These are phyloP conservation scores for Hortaea werneckii DNA, from an alignment of 2,329 filamentous ascomycete species.

Conservation along the genomic window DNA sequence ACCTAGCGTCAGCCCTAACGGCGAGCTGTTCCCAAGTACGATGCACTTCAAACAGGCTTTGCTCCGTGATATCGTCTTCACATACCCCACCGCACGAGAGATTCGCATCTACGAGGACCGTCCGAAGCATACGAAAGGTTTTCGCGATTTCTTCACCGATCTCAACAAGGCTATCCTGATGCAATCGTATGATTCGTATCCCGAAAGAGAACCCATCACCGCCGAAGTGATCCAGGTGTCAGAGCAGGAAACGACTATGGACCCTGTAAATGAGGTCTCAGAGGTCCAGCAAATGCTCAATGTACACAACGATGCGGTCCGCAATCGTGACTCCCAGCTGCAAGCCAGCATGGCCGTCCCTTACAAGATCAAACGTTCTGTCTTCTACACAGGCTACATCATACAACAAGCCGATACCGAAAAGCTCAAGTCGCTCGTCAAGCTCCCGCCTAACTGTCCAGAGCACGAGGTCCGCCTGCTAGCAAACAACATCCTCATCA, in stretches of 20 bases:
- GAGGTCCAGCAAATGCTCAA: constrained; percentile 87
- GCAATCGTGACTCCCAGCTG: constrained; percentile 11
- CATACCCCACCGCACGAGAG: constrained; percentile 73
- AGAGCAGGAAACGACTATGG: constrained; percentile 62
- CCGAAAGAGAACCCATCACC: constrained; percentile 52
- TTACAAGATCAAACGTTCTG: constrained; percentile 70
- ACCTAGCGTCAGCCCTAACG: constrained; percentile 68
- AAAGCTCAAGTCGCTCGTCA: constrained; percentile 59
- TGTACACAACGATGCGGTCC: constrained; percentile 61
- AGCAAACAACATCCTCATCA: constrained; percentile 86
- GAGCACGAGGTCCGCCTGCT: constrained; percentile 68
- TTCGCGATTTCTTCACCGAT: constrained; percentile 71
- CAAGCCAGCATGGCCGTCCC: constrained; percentile 30
- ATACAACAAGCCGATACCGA: constrained; percentile 62
- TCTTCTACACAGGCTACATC: constrained; percentile 89
- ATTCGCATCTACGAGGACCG: constrained; percentile 61
- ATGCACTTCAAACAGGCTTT: constrained; percentile 90
- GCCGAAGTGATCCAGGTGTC: constrained; percentile 80
- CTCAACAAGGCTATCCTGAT: constrained; percentile 54
- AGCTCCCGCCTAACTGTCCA: constrained; percentile 51
- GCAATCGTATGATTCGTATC: constrained; percentile 16
- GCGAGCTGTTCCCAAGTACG: constrained; percentile 68
- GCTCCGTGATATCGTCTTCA: constrained; percentile 70
- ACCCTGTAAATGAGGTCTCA: constrained; percentile 68
- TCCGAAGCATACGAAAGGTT: constrained; percentile 60